Conservation (phyloP, 2,329 filamentous ascomycete species). For the Fusarium sp. region DNA sequence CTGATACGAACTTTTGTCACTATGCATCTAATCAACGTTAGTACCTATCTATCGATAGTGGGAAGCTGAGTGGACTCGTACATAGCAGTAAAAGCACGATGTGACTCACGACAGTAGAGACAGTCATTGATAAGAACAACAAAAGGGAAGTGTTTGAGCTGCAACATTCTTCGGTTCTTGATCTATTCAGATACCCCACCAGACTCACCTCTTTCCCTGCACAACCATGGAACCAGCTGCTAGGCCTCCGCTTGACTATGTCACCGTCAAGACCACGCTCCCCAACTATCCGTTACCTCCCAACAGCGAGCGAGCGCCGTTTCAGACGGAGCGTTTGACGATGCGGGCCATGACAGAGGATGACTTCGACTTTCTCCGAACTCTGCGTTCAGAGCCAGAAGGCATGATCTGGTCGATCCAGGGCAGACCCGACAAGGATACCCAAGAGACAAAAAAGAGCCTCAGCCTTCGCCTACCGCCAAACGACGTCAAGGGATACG, state of each 20-base stretch:
- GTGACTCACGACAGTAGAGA: slow-evolving; percentile 13
- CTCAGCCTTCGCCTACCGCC: slow-evolving; percentile 57
- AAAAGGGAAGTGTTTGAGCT: background rate
- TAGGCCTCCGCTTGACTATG: slow-evolving; percentile 41
- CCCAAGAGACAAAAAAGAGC: slow-evolving; percentile 54
- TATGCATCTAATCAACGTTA: too few relatives aligned
- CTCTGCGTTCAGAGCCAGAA: slow-evolving; percentile 65
- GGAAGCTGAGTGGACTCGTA: background rate
- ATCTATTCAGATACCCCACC: background rate
- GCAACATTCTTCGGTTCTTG: background rate
- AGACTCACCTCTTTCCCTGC: background rate
- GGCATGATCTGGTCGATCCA: slow-evolving; percentile 68
- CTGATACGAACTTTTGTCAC: slow-evolving; percentile 17
- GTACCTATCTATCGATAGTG: background rate
- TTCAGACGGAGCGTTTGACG: slow-evolving; percentile 63
- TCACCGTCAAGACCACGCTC: slow-evolving; percentile 59
- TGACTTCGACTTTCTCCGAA: slow-evolving; percentile 61
- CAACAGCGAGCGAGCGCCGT: slow-evolving; percentile 49
- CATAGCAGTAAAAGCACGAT: background rate
- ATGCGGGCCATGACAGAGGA: slow-evolving; percentile 59
- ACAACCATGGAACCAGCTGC: slow-evolving; percentile 31
- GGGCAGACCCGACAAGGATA: slow-evolving; percentile 54
- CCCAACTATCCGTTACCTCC: slow-evolving; percentile 55
- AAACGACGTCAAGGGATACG: slow-evolving; percentile 61
- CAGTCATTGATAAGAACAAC: background rate